A percentile compares a stretch with the other conserved stretches of the same genome.
These are phyloP conservation scores for Astragalus glycyphyllos DNA, from an alignment of 306 rosid species.

Conservation along the genomic window DNA sequence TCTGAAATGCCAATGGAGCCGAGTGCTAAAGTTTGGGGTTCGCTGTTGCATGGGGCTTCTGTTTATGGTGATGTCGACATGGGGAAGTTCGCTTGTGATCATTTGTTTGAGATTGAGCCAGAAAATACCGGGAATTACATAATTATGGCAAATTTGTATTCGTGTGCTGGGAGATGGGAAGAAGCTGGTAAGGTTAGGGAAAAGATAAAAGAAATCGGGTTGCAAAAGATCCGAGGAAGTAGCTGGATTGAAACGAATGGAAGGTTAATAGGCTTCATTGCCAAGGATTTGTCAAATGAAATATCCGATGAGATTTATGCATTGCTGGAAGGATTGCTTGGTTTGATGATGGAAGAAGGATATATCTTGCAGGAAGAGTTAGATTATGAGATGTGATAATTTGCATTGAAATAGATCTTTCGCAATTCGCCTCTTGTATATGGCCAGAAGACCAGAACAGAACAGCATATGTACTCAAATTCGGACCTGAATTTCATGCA, in stretches of 20 bases:
- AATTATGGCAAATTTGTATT: constrained; percentile 86
- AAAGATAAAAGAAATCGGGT: constrained; percentile 63
- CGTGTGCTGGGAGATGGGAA: constrained; percentile 80
- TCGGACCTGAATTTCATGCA: background rate
- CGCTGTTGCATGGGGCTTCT: constrained; percentile 81
- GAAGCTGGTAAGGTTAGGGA: constrained; percentile 76
- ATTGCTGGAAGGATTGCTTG: constrained; percentile 61
- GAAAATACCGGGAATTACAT: constrained; percentile 80
- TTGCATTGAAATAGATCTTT: constrained; percentile 9
- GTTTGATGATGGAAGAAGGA: constrained; percentile 67
- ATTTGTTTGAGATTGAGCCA: constrained; percentile 71
- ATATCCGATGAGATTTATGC: constrained; percentile 60
- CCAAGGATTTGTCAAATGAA: constrained; percentile 61
- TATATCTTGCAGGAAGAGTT: constrained; percentile 52
- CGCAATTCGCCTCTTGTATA: background rate
- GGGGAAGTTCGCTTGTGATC: constrained; percentile 71
- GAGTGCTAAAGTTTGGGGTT: constrained; percentile 88
- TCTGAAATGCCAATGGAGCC: constrained; percentile 79
- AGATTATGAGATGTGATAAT: constrained; percentile 47
- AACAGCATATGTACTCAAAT: constrained; percentile 13
- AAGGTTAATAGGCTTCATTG: constrained; percentile 56
- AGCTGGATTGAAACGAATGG: constrained; percentile 74
- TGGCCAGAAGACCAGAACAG: background rate
- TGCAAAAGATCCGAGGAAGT: constrained; percentile 70
- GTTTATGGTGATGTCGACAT: constrained; percentile 72